Evolutionary conservation across 495 filamentous ascomycete species (phyloP).

Genomic region (Aspergillus carlsbadensis): DNA sequence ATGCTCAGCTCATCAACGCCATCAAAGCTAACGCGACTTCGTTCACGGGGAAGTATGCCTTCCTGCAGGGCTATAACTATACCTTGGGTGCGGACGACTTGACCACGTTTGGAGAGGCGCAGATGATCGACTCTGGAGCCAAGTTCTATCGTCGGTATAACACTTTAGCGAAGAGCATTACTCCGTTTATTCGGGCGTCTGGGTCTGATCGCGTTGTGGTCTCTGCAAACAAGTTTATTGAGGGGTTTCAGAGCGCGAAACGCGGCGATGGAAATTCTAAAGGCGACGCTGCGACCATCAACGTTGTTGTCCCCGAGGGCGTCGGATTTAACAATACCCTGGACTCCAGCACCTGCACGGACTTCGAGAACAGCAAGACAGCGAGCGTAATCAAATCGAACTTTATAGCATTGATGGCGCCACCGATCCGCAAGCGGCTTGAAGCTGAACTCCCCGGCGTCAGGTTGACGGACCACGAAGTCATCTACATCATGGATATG

Average conservation of each 20-base stretch:
- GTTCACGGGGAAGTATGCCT: conserved; percentile 59
- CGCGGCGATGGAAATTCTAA: conserved; percentile 36
- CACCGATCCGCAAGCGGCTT: conserved; percentile 60
- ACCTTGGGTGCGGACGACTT: conserved; percentile 72
- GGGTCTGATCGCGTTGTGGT: conserved; percentile 70
- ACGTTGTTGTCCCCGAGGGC: conserved; percentile 64
- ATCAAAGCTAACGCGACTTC: conserved; percentile 58
- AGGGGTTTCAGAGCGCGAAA: conserved; percentile 66
- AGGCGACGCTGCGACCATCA: conserved; percentile 49
- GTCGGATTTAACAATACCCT: conserved; percentile 72
- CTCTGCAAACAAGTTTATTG: conserved; percentile 69
- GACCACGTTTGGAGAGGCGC: conserved; percentile 65
- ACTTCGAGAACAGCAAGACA: conserved; percentile 52
- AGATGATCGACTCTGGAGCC: conserved; percentile 72
- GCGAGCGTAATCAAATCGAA: conserved; percentile 47
- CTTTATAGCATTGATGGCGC: conserved; percentile 58
- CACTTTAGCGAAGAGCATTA: conserved; percentile 46
- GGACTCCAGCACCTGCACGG: conserved; percentile 64
- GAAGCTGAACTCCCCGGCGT: conserved; percentile 60
- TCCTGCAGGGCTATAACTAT: conserved; percentile 70
- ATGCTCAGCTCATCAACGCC: conserved; percentile 53
- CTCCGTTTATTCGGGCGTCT: conserved; percentile 71
- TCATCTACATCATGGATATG: conserved; percentile 75
- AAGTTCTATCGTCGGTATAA: conserved; percentile 73
- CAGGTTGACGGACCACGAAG: conserved; percentile 55